A percentile compares a stretch with the other conserved stretches of the same genome.
Evolutionary conservation across 768 basidiomycete species (phyloP).

Genomic region (Rhizopogon rudus): DNA sequence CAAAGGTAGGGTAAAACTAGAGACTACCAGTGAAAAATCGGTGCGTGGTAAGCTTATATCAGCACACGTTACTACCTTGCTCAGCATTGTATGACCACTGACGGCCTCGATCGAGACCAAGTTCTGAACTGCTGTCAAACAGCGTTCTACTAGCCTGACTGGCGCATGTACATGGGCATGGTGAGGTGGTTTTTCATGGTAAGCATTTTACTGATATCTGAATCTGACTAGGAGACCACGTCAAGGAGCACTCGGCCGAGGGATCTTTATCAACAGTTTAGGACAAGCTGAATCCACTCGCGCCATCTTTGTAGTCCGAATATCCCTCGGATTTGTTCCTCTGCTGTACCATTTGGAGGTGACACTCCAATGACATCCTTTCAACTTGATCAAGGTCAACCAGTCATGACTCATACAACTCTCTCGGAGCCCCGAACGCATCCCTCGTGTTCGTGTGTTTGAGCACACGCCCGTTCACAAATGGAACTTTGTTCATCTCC

Average conservation of each 20-base stretch:
- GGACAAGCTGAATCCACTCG: neutral
- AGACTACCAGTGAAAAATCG: slow-evolving; percentile 22
- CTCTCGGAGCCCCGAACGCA: neutral
- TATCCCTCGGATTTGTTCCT: neutral
- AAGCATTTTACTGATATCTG: neutral
- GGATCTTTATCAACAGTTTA: neutral
- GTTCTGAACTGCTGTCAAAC: neutral
- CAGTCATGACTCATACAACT: neutral
- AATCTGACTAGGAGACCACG: neutral
- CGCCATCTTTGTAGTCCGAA: neutral
- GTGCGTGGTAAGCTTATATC: slow-evolving; percentile 29
- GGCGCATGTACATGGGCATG: too few relatives aligned
- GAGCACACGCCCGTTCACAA: neutral
- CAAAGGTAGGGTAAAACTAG: slow-evolving; percentile 7
- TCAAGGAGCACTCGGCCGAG: too few relatives aligned
- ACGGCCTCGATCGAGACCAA: neutral
- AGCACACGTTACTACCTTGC: slow-evolving; percentile 6
- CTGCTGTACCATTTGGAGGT: neutral
- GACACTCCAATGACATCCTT: neutral
- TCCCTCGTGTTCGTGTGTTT: too few relatives aligned
- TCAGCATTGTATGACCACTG: neutral
- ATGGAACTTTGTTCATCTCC: neutral
- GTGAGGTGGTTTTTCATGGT: neutral
- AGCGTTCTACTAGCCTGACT: too few relatives aligned
- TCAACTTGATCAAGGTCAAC: too few relatives aligned